Base-by-base conservation (phyloP, 768 basidiomycete genomes). In the Neoboletus brunneissimus region DNA sequence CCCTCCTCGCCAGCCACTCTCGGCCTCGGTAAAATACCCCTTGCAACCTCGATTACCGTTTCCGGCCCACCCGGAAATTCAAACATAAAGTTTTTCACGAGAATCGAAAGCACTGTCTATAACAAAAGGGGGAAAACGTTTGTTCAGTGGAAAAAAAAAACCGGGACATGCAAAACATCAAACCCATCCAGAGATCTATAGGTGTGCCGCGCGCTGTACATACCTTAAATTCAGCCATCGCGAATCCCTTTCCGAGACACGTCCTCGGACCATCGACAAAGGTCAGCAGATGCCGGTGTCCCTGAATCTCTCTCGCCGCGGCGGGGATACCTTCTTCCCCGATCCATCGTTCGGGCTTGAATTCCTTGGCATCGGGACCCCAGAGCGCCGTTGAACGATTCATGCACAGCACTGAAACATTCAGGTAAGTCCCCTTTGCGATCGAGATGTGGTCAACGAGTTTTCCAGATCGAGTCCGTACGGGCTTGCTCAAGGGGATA, bases 321-420 rank as follows among this genome's bases (percentile, higher is more conserved):
- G 44, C 41, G 2, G 64, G 60, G 6, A 65, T 60, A 1, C 69
- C 67, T 15, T 69, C 68, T 6, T 70, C 67, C 6, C 62, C 60
- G 8, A 88, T 70, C 88, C 88, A 91, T 6, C 88, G 75, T 53
- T 84, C 82, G 0, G 87, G 88, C 42, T 78, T 74, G 67, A 85
- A 90, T 45, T 77, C 77, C 22, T 77, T 75, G 5, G 84, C 79
- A 54, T 84, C 79, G 0, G 75, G 62, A 1, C 88, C 88, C 88
- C 88, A 89, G 31, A 86, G 66, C 1, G 67, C 68, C 53, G 75
- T 75, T n/a, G 81, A 79, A 7, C 73, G 66, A 65, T 88, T 86
- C 50, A 83, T 73, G 22, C 71, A 69, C 6, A 66, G 51, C 29
- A 84, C 76, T 2, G 81, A 77, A 3, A 79, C 66, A 11, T 71